Conservation (phyloP, 805 yeast genomes). For the Cyberlindnera maritima region DNA sequence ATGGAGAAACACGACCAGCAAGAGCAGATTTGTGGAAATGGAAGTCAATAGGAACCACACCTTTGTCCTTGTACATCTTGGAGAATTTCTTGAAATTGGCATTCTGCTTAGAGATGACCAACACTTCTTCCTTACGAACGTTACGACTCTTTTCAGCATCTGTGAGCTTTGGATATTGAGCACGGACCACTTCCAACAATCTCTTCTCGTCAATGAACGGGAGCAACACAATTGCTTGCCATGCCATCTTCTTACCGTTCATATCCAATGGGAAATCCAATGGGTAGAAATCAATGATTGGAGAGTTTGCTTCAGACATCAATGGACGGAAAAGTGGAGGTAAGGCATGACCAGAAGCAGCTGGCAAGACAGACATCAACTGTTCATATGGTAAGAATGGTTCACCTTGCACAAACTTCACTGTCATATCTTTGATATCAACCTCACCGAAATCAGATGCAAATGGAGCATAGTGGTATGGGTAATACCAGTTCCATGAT, state of each 20-base stretch:
- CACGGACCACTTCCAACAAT: slow-evolving; percentile 61
- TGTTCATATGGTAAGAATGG: slow-evolving; percentile 94
- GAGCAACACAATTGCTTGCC: slow-evolving; percentile 90
- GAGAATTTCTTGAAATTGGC: slow-evolving; percentile 37
- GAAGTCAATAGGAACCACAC: slow-evolving; percentile 35
- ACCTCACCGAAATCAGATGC: slow-evolving; percentile 76
- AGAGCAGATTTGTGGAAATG: slow-evolving; percentile 51
- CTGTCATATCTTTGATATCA: slow-evolving; percentile 46
- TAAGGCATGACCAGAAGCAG: slow-evolving; percentile 83
- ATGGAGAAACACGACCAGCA: slow-evolving; percentile 48
- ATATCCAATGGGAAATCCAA: slow-evolving; percentile 84
- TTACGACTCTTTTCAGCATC: slow-evolving; percentile 71
- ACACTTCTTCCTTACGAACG: slow-evolving; percentile 63
- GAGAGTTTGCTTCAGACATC: slow-evolving; percentile 78
- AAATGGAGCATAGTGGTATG: slow-evolving; percentile 97
- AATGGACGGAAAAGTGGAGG: slow-evolving; percentile 79
- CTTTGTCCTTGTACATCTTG: slow-evolving; percentile 25
- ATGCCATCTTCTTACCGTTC: slow-evolving; percentile 92
- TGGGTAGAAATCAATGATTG: slow-evolving; percentile 89
- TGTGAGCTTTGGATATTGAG: slow-evolving; percentile 58
- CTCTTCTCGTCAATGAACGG: slow-evolving; percentile 90
- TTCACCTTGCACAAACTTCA: slow-evolving; percentile 61
- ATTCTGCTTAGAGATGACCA: slow-evolving; percentile 66
- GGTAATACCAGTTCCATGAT: slow-evolving; percentile 98
- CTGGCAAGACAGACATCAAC: slow-evolving; percentile 86